Base-by-base conservation (phyloP, 2,329 filamentous ascomycete species). In the Orbilia blumenaviensis region DNA sequence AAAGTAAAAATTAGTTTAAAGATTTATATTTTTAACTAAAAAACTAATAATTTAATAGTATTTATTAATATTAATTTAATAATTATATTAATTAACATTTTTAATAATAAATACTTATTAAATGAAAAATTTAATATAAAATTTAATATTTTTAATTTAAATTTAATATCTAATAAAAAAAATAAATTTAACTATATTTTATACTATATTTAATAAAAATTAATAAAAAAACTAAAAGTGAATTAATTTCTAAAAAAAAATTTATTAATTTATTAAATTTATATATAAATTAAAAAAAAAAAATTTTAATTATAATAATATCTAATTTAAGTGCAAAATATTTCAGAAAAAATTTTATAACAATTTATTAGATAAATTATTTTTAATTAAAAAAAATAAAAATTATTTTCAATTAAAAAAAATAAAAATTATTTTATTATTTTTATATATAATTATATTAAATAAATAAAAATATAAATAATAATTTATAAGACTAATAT, bases 271-370 rank as follows among this genome's bases (percentile, higher is more conserved):
- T 34, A 34, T 34, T 34, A 34, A 5, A 5, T 34, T 34, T 10
- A 63, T 54, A 63, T 16, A 48, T 21, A 63, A n/a, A 44, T 23
- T 23, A 54, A 23, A 38, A 50, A 38, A 38, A 34, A 50, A 46
- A 34, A 42, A 4, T 48, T 21, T 44, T 3, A 54, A 54, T 46
- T 63, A 21, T 18, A 18, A 54, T 38, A 63, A n/a, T 54, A 54
- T 5, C 6, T 21, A 25, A 25, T 52, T 23, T 12, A 52, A 10
- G 10, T 21, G 10, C 6, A 3, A 12, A 52, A 52, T 52, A 52
- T 18, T 52, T 23, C 52, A 48, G 4, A 21, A 54, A 54, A 32
- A 25, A 4, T 54, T 25, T 46, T 63, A 16, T 54, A 58, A 29
- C 14, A 58, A 8, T 25, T 25, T 58, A 16, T 27, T 29, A 58